A percentile compares a stretch with the other conserved stretches of the same genome.
phyloP scores from a whole-genome alignment of 1,139 yeast species.

The Scheffersomyces insectosa region DNA sequence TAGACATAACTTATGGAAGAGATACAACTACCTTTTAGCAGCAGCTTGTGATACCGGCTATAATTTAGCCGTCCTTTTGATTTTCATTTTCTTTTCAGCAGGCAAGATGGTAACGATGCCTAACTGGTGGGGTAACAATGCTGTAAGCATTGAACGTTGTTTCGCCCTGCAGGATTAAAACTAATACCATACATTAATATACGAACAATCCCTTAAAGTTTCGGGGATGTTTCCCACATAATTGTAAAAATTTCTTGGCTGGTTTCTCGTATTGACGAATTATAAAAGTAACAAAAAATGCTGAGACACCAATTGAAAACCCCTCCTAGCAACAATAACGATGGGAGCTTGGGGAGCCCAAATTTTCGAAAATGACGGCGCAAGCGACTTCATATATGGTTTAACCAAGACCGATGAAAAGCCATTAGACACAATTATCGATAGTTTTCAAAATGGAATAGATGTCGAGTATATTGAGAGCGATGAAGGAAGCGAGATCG shows the following conservation, averaged over 20 bases:
- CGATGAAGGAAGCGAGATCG: conserved; percentile 1
- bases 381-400: conserved; percentile 11
- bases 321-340: neutral
- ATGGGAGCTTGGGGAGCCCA: conserved; percentile 19
- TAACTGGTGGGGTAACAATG: conserved; percentile 52
- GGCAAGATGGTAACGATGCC: conserved; percentile 36
- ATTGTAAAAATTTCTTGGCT: too few relatives aligned
- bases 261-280: too few relatives aligned
- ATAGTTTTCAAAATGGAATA: neutral
- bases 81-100: conserved; percentile 38
- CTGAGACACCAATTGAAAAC: too few relatives aligned
- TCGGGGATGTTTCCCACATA: too few relatives aligned
- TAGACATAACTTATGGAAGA: conserved; percentile 39
- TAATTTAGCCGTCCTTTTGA: conserved; percentile 38
- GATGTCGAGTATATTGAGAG: neutral
- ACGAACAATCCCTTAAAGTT: too few relatives aligned
- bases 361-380: conserved; percentile 15
- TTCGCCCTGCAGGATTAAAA: conserved; percentile 18
- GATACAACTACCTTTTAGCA: conserved; percentile 47
- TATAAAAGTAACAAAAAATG: too few relatives aligned
- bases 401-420: conserved; percentile 2
- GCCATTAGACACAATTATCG: conserved; percentile 1
- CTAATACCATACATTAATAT: too few relatives aligned
- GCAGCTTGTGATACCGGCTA: conserved; percentile 54
- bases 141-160: conserved; percentile 43